Evolutionary conservation across 164 flowering plant species (phyloP), one percentile per base, ranked within the genome.

Genomic region (Chloranthus sessilifolius): DNA sequence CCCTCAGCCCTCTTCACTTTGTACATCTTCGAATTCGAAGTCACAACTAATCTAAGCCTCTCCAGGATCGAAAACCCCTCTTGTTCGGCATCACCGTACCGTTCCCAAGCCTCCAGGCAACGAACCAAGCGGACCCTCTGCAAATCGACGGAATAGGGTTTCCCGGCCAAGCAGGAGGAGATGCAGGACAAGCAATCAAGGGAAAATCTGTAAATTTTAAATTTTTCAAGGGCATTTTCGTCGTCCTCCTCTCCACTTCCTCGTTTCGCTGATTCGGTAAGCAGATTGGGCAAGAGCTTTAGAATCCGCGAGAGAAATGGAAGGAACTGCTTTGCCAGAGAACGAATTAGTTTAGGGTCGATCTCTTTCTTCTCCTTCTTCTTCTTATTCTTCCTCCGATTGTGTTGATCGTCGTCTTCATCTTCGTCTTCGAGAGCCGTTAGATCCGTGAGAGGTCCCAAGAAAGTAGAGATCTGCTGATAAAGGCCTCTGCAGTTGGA

Each of bases 321-420:
- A 28, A 83, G 76, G 64, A 66, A 85, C n/a, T 65, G 63, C 67
- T 91, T 91, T 5, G 95, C 96, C 8, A 91, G 84, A 1, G 86
- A 36, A 2, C 92, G 88, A 29, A 76, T 50, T 4, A 35, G 10
- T 15, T 60, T 34, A 39, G 22, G 53, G 25, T 63, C 59, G 31
- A 12, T 3, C 35, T 47, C 41, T 5, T 20, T 30, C 22, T 35
- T 28, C 17, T 50, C 34, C 51, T 48, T 50, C 43, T 38, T 48
- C 17, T 49, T 33, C 41, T 51, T 62, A 6, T 34, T 15, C 8
- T 11, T 33, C n/a, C 19, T 31, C 16, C 30, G 50, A 27, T 26
- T 57, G 41, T 52, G 46, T 52, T 66, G 58, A 23, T 49, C 21
- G 27, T 1, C 10, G 28, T 49, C 30, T 20, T 49, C 21, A 23